These are phyloP conservation scores for Penicillium sp. DNA, from an alignment of 2,329 filamentous ascomycete genomes.

Conservation along the genomic window DNA sequence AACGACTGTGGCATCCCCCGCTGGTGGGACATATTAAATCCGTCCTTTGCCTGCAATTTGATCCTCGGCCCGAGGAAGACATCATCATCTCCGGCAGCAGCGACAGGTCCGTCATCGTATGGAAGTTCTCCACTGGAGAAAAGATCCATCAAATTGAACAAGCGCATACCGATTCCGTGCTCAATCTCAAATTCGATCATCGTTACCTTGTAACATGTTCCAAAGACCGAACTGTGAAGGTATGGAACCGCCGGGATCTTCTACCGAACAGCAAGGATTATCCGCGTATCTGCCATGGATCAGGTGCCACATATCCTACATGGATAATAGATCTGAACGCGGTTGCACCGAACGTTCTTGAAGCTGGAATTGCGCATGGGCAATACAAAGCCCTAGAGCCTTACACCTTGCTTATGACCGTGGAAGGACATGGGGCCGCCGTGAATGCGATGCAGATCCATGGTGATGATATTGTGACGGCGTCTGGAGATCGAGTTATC, in stretches of 20 bases:
- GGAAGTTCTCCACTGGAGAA: slow-evolving; percentile 88
- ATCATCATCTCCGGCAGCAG: slow-evolving; percentile 94
- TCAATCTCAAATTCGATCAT: slow-evolving; percentile 90
- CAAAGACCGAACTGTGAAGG: slow-evolving; percentile 94
- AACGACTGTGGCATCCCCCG: slow-evolving; percentile 70
- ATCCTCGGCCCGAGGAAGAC: slow-evolving; percentile 81
- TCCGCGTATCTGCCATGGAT: slow-evolving; percentile 42
- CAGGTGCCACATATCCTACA: slow-evolving; percentile 48
- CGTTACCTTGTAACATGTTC: slow-evolving; percentile 93
- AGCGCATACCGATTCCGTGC: slow-evolving; percentile 84
- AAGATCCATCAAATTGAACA: slow-evolving; percentile 70
- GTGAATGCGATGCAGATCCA: slow-evolving; percentile 95
- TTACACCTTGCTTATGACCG: slow-evolving; percentile 72
- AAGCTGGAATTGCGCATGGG: slow-evolving; percentile 43
- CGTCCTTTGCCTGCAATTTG: slow-evolving; percentile 92
- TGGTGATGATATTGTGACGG: slow-evolving; percentile 83
- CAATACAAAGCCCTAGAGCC: slow-evolving; percentile 53
- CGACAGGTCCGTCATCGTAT: slow-evolving; percentile 85
- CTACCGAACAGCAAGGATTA: slow-evolving; percentile 46
- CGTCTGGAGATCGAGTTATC: slow-evolving; percentile 88
- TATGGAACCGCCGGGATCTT: slow-evolving; percentile 81
- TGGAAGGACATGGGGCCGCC: slow-evolving; percentile 83
- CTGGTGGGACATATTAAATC: slow-evolving; percentile 77
- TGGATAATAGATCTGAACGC: slow-evolving; percentile 54
- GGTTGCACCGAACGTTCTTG: slow-evolving; percentile 41